Evolutionary conservation across 1,284 basidiomycete genomes (phyloP).

Genomic region (Irpex sp.): DNA sequence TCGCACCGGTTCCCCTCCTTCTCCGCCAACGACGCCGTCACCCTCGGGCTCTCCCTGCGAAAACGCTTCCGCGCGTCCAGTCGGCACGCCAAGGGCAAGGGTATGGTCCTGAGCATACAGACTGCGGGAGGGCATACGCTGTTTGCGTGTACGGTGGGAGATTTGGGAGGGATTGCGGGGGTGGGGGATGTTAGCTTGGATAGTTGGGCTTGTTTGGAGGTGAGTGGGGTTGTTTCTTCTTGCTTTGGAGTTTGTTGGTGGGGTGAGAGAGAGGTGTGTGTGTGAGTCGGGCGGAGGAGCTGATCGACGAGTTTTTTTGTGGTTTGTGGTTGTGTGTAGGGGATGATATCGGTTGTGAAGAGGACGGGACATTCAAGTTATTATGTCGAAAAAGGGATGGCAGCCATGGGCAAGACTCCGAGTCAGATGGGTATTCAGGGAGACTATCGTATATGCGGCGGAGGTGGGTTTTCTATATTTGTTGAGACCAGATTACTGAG

Average conservation of each 20-base stretch:
- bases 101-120: constrained; percentile 74
- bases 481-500: background rate
- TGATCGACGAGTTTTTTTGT: background rate
- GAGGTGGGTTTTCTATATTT: constrained; percentile 48
- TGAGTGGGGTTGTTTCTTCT: no score
- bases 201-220: constrained; percentile 71
- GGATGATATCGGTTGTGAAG: constrained; percentile 73
- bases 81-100: constrained; percentile 71
- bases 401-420: constrained; percentile 72
- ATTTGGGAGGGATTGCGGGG: constrained; percentile 59
- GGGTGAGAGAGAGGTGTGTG: background rate
- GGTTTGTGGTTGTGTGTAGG: constrained; percentile 22
- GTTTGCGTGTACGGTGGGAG: constrained; percentile 79
- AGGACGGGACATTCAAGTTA: constrained; percentile 80
- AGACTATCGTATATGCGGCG: constrained; percentile 64
- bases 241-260: no score
- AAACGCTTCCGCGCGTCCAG: constrained; percentile 75
- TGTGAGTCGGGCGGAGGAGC: background rate
- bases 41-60: constrained; percentile 72
- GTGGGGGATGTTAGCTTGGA: constrained; percentile 75
- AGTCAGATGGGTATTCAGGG: constrained; percentile 65
- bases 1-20: constrained; percentile 69
- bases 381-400: constrained; percentile 81
- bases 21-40: constrained; percentile 72
- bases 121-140: constrained; percentile 73